Conservation (phyloP, 768 basidiomycete genomes). For the Naganishia vishniacii region DNA sequence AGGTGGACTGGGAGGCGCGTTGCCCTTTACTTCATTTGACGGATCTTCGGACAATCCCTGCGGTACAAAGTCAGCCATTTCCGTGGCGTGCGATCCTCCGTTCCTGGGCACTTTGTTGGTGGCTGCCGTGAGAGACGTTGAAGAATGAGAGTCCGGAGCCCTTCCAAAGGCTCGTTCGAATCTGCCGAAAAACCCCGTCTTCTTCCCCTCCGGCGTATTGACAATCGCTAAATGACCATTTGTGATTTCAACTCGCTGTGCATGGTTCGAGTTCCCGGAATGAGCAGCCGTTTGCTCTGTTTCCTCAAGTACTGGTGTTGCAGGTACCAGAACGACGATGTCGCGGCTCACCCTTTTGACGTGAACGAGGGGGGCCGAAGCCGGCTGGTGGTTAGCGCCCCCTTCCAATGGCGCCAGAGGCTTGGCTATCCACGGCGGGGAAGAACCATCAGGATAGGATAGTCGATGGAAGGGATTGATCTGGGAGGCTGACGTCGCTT, state of each 20-base stretch:
- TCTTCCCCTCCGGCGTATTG: not conserved
- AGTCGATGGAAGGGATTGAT: slow-evolving; percentile 47
- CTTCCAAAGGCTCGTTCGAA: slow-evolving; percentile 22
- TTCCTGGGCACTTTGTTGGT: slow-evolving; percentile 12
- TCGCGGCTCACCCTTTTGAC: slow-evolving; percentile 43
- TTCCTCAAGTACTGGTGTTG: slow-evolving; percentile 7
- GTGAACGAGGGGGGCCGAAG: slow-evolving; percentile 33
- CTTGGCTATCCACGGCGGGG: slow-evolving; percentile 28
- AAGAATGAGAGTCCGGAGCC: not conserved
- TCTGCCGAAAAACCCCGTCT: slow-evolving; percentile 12
- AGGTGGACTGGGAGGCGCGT: slow-evolving; percentile 44
- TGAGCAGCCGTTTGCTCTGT: not conserved
- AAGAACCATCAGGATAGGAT: slow-evolving; percentile 34
- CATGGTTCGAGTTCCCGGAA: not conserved
- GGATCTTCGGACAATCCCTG: slow-evolving; percentile 23
- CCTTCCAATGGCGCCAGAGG: not conserved
- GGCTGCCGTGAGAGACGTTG: not conserved
- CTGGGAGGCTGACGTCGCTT: slow-evolving; percentile 27
- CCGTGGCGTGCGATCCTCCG: slow-evolving; percentile 1
- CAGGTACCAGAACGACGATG: slow-evolving; percentile 33
- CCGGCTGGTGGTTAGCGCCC: too few relatives aligned
- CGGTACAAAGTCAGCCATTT: slow-evolving; percentile 10
- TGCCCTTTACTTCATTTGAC: slow-evolving; percentile 23
- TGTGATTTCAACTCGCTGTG: not conserved
- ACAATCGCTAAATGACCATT: not conserved